A percentile compares a stretch with the other conserved stretches of the same genome.
phyloP scores from a whole-genome alignment of 257 asterid genomes.

The Lavandula angustifolia region DNA sequence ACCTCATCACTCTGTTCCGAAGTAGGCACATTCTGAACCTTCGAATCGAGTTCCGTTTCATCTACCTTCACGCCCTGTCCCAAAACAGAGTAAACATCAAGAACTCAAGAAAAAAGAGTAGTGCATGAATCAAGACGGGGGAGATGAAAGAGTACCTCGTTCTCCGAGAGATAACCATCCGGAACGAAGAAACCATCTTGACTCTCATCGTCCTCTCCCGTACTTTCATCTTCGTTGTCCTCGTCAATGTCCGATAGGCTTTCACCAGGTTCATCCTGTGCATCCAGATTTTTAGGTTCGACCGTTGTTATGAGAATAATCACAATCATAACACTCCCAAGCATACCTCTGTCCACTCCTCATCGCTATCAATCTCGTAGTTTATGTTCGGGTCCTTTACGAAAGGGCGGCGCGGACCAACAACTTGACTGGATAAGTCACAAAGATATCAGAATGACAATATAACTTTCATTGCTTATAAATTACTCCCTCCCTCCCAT shows the following conservation, averaged over 20 bases:
- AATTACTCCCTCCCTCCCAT: not conserved
- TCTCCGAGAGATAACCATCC: constrained; percentile 95
- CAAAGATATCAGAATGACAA: constrained; percentile 29
- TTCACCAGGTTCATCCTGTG: constrained; percentile 98
- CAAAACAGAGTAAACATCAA: constrained; percentile 22
- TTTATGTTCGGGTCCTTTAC: constrained; percentile 71
- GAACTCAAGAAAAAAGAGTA: not conserved
- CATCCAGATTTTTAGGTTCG: constrained; percentile 26
- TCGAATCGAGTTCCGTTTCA: constrained; percentile 51
- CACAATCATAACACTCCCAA: constrained; percentile 20
- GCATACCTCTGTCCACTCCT: constrained; percentile 99
- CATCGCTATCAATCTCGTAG: constrained; percentile 93
- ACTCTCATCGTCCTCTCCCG: constrained; percentile 74
- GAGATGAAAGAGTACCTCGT: constrained; percentile 59
- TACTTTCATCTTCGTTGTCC: constrained; percentile 72
- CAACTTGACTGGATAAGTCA: constrained; percentile 61
- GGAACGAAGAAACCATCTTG: constrained; percentile 97
- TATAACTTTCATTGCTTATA: not conserved
- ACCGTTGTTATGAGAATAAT: constrained; percentile 18
- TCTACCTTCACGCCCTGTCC: constrained; percentile 71
- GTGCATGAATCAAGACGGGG: not conserved
- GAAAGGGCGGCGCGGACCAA: constrained; percentile 67
- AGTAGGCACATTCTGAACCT: constrained; percentile 39
- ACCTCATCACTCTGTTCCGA: constrained; percentile 55
- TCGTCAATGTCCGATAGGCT: constrained; percentile 89